Percentiles rank a stretch among this genome's conserved stretches.
Evolutionary conservation across 306 rosid genomes (phyloP).

Genomic region (Luffa aegyptiaca): DNA sequence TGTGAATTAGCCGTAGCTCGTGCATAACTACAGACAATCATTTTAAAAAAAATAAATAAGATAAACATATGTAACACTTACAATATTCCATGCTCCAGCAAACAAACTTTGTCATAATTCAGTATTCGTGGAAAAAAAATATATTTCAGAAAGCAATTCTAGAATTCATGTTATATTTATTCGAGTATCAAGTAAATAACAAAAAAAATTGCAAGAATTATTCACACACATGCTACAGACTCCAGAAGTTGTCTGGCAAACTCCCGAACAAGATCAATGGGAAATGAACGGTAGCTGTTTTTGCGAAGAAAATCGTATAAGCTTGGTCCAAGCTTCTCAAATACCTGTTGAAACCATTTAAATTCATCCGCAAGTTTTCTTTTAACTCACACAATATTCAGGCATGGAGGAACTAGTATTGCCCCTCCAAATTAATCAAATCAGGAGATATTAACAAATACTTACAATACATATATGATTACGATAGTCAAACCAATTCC

Average conservation of each 20-base stretch:
- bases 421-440: constrained; percentile 48
- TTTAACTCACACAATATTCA: constrained; percentile 63
- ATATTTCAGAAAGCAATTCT: background rate
- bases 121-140: background rate
- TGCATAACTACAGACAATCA: constrained; percentile 61
- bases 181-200: constrained; percentile 11
- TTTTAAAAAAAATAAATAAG: constrained; percentile 5
- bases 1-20: constrained; percentile 65
- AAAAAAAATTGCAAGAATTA: constrained; percentile 54
- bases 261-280: constrained; percentile 91
- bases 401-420: constrained; percentile 43
- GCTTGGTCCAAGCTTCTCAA: constrained; percentile 96
- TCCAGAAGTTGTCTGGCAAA: constrained; percentile 88
- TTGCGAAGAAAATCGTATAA: constrained; percentile 87
- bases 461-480: constrained; percentile 88
- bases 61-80: background rate
- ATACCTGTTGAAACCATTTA: constrained; percentile 81
- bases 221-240: constrained; percentile 94
- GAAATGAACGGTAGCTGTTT: constrained; percentile 66
- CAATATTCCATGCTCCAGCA: background rate
- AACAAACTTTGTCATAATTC: background rate
- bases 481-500: constrained; percentile 94
- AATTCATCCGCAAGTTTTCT: constrained; percentile 69
- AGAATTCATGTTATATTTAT: background rate
- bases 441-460: constrained; percentile 50